Evolutionary conservation across 176 grass and related monocot genomes (phyloP), one percentile per base, ranked within the genome.

Genomic region (Phoenix dactylifera): DNA sequence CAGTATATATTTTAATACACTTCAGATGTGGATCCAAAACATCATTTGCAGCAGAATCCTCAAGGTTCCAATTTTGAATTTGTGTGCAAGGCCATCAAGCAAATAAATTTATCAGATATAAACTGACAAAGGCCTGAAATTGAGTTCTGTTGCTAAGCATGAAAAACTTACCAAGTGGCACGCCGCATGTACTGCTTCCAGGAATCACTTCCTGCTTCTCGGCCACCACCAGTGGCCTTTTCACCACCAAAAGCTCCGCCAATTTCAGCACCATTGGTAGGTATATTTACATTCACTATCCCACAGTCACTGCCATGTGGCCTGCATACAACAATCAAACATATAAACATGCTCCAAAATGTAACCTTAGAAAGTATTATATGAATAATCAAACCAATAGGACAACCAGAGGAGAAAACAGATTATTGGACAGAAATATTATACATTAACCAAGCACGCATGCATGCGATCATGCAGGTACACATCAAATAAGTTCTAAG

Each of bases 121-220:
- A 58, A 50, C 5, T 24, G 5, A 18, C 20, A 67, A 24, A 51
- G 2, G 66, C 4, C 22, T 29, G 74, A 58, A 26, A 85, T 35
- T 15, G 24, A 55, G 35, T 32, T 17, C 58, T 20, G 24, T 16
- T 22, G 58, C 10, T 48, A 4, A 73, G 32, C 6, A 22, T 69
- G 76, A 50, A 67, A 1, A 53, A 76, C 51, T 84, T 92, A 91
- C 93, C 84, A 91, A 74, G 93, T 97, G 18, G 84, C 78, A 54
- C 93, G 89, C 25, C 93, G 83, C 93, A 92, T 97, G 69, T 92
- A 97, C 73, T 97, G 93, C 64, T 98, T 98, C 93, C 93, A 98
- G 4, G 93, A 98, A 79, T 98, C 93, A 57, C 93, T 98, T 67
- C 87, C 93, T 26, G 93, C 93, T 88, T 92, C 93, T 73, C 93